phyloP scores from a whole-genome alignment of 257 asterid species.

The Handroanthus guayacan region DNA sequence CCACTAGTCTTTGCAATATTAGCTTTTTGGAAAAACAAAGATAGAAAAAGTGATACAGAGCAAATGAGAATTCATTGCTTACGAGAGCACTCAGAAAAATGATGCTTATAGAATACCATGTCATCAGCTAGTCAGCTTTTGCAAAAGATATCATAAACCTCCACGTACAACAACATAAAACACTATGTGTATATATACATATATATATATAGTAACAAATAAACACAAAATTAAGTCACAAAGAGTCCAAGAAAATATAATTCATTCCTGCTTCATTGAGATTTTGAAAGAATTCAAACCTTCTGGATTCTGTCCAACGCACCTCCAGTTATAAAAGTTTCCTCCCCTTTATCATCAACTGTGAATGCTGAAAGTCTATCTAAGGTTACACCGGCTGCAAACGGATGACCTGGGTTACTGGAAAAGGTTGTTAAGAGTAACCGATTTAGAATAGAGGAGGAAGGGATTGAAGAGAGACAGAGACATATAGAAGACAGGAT shows the following conservation, averaged over 20 bases:
- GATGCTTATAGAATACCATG: constrained; percentile 17
- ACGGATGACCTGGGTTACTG: constrained; percentile 96
- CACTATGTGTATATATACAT: too few relatives aligned
- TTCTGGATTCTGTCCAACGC: constrained; percentile 86
- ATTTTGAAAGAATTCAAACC: constrained; percentile 53
- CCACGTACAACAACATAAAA: background rate
- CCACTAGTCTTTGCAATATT: background rate
- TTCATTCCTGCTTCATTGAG: constrained; percentile 18
- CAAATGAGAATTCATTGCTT: constrained; percentile 15
- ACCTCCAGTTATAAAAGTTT: constrained; percentile 88
- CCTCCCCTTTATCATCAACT: constrained; percentile 86
- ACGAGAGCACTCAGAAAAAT: constrained; percentile 2
- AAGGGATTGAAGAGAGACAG: constrained; percentile 2
- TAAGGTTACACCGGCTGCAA: constrained; percentile 87
- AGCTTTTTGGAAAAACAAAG: constrained; percentile 6
- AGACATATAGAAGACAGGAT: constrained; percentile 1
- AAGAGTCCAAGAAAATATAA: background rate
- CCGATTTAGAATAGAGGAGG: constrained; percentile 24
- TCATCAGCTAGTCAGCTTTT: constrained; percentile 22
- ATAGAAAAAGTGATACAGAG: background rate
- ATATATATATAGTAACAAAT: background rate
- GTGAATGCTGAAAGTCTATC: constrained; percentile 95
- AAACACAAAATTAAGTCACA: constrained; percentile 10
- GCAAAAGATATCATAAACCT: background rate
- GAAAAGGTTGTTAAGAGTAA: constrained; percentile 36